Evolutionary conservation across 306 rosid genomes (phyloP), one percentile per base, ranked within the genome.

Genomic region (Fragaria ananassa): DNA sequence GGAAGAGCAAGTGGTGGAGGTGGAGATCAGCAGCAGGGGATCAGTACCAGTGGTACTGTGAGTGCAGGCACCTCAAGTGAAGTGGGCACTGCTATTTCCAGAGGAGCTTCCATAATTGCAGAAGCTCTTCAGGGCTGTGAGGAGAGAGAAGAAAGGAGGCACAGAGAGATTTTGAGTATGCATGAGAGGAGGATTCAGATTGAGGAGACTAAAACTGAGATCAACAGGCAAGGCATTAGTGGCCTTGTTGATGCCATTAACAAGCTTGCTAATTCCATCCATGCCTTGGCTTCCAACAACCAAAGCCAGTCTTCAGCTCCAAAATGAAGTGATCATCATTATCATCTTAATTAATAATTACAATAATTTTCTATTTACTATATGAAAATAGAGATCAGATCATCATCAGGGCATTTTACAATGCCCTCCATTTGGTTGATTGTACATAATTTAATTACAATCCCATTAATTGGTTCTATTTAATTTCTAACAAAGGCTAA

Each of bases 191-290:
- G 81, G 79, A 80, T 85, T 14, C 70, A 74, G 85, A 75, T 81
- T n/a, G 83, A 85, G 71, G 85, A 85, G 54, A 71, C 85, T 7
- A 85, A 81, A 74, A 75, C 68, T 8, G 83, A 78, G 76, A 53
- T 79, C 81, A 72, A 70, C 74, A 79, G 78, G 76, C 77, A 81
- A 78, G 88, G 88, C 68, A 72, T 85, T 21, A 76, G 15, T 85
- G 88, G 88, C 37, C 81, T 85, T 47, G 81, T 79, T 37, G 85
- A 85, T 39, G 88, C 88, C 76, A 79, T 81, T 76, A 85, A 81
- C 81, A 85, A 81, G 27, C 88, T 85, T 45, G 88, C 85, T 8
- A 74, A 71, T 46, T 85, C 85, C 46, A 85, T 85, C 72, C 83
- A 78, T 44, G 77, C 85, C 49, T 81, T 85, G 88, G 88, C 88